Base-by-base conservation (phyloP, 495 filamentous ascomycete species). In the Chaetomidium leptoderma region DNA sequence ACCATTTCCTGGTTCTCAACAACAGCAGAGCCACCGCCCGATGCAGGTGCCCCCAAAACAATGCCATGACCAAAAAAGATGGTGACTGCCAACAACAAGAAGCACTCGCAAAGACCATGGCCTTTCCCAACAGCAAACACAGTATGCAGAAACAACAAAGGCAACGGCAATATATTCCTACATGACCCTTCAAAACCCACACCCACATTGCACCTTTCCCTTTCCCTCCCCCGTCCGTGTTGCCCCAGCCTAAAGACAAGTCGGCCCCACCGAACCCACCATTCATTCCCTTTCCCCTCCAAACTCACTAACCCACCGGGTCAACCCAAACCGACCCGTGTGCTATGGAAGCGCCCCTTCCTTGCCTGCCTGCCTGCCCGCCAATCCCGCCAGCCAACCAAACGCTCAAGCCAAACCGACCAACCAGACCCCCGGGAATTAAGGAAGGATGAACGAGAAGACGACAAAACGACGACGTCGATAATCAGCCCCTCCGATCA, bases 401-500 rank as follows among this genome's bases (percentile, higher is more conserved):
- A 55, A 55, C 29, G 39, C 52, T 44, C 21, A 21, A 50, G 33
- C 19, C 32, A 52, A 58, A 14, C 47, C 40, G 19, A 37, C 47
- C 32, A 1, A 35, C 21, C 47, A 21, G 47, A 27, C 10, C 29
- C 32, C 30, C 17, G 23, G 16, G 37, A 52, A n/a, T n/a, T 10
- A 43, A 46, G 42, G 35, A 46, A 53, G 43, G 48, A 53, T n/a
- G n/a, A n/a, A n/a, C 37, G 48, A 30, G 33, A 32, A 54, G 23
- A 44, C 5, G 42, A 17, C 19, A 44, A 30, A 40, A 50, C 52
- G 23, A 26, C 23, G 54, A 42, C 27, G 19, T 10, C 16, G 35
- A n/a, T 14, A 21, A 40, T 71, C 42, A 66, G 26, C 45, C 48
- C 47, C 62, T 62, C 30, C 63, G 57, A 29, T 64, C 62, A n/a